Conservation (phyloP, 2,329 filamentous ascomycete genomes). For the Coleophoma crateriformis region DNA sequence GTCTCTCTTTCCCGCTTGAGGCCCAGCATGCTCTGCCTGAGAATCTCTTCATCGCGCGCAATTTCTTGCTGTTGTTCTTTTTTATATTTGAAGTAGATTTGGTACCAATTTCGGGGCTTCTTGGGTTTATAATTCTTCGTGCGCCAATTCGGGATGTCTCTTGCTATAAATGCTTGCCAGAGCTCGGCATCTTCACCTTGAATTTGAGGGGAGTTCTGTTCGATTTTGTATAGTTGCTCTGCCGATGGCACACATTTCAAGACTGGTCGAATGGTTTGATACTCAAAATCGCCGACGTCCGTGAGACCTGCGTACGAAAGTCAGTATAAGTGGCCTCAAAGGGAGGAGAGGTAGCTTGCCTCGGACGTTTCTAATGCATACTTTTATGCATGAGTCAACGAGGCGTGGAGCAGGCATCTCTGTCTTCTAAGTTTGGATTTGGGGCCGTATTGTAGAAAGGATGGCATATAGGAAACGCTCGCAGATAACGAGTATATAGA, state of each 20-base stretch:
- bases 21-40: conserved; percentile 48
- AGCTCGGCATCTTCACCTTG: conserved; percentile 63
- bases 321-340: conserved; percentile 5
- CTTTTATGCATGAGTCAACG: conserved; percentile 41
- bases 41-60: conserved; percentile 48
- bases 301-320: conserved; percentile 41
- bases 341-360: conserved; percentile 10
- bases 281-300: conserved; percentile 68
- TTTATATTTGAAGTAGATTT: conserved; percentile 68
- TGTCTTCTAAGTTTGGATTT: background rate
- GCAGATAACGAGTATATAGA: too few relatives aligned
- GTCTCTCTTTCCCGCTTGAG: conserved; percentile 52
- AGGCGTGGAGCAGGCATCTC: conserved; percentile 45
- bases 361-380: conserved; percentile 47
- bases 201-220: conserved; percentile 72
- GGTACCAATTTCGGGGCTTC: conserved; percentile 68
- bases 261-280: conserved; percentile 59
- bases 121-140: conserved; percentile 58
- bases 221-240: conserved; percentile 68
- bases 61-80: conserved; percentile 51
- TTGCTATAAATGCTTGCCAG: conserved; percentile 75
- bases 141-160: conserved; percentile 63
- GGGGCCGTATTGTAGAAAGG: background rate
- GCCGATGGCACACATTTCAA: conserved; percentile 68
- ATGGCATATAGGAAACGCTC: too few relatives aligned